phyloP scores from a whole-genome alignment of 768 basidiomycete species.

The Cyclocybe cylindracea region DNA sequence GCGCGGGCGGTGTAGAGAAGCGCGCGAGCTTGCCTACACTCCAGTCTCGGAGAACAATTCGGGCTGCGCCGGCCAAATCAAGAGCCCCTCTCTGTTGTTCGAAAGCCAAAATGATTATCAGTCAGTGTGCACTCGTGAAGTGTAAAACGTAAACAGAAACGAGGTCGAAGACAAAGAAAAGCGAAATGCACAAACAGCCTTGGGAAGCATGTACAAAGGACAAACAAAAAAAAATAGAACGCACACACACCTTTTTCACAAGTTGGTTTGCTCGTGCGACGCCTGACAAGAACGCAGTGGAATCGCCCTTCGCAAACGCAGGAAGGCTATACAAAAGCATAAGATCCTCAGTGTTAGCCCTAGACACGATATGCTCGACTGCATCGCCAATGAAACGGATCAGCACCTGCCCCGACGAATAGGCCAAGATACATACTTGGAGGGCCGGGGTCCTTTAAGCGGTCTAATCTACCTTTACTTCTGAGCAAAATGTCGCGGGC shows the following conservation, averaged over 20 bases:
- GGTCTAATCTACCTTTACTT: constrained; percentile 80
- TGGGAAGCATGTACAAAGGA: constrained; percentile 3
- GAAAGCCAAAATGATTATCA: not conserved
- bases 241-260: constrained; percentile 66
- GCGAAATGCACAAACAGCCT: constrained; percentile 10
- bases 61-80: constrained; percentile 75
- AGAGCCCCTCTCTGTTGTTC: constrained; percentile 61
- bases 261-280: constrained; percentile 75
- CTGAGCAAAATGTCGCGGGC: constrained; percentile 78
- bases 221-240: constrained; percentile 1
- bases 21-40: constrained; percentile 69
- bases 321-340: constrained; percentile 89
- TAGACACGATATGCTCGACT: constrained; percentile 72
- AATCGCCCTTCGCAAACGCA: constrained; percentile 70
- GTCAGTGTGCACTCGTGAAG: constrained; percentile 8
- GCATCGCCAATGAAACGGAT: constrained; percentile 2
- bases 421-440: constrained; percentile 50
- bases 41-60: constrained; percentile 86
- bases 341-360: constrained; percentile 75
- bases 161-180: not conserved
- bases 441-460: constrained; percentile 76
- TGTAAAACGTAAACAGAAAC: not conserved
- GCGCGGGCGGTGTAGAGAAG: constrained; percentile 59
- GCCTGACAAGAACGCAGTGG: constrained; percentile 71
- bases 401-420: not conserved